These are phyloP conservation scores for Alternaria triticimaculans DNA, from an alignment of 2,329 filamentous ascomycete species.

Conservation along the genomic window DNA sequence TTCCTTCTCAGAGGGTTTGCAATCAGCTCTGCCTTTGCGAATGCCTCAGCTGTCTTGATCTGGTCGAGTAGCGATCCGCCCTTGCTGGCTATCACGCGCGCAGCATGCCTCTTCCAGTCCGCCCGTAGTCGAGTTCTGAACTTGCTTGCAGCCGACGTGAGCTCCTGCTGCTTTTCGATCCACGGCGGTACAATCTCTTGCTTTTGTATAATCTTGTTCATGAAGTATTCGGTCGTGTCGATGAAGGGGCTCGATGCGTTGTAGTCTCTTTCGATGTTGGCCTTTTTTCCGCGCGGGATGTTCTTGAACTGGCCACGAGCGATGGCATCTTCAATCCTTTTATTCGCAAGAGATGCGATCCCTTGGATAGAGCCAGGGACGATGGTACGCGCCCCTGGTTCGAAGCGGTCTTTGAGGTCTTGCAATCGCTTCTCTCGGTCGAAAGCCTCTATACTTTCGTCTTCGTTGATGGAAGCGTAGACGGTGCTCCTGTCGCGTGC, in stretches of 20 bases:
- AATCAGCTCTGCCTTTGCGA: conserved; percentile 75
- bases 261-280: conserved; percentile 79
- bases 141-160: conserved; percentile 69
- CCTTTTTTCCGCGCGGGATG: conserved; percentile 72
- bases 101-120: conserved; percentile 86
- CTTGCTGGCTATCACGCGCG: conserved; percentile 75
- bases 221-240: conserved; percentile 95
- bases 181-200: conserved; percentile 96
- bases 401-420: conserved; percentile 82
- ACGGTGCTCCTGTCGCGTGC: conserved; percentile 65
- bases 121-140: conserved; percentile 78
- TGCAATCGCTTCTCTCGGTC: conserved; percentile 75
- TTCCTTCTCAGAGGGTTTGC: conserved; percentile 64
- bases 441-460: conserved; percentile 66
- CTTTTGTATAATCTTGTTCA: conserved; percentile 98
- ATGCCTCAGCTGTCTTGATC: conserved; percentile 72
- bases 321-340: conserved; percentile 93
- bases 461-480: conserved; percentile 60
- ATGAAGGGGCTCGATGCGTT: conserved; percentile 87
- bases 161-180: conserved; percentile 98
- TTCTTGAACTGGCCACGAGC: conserved; percentile 87
- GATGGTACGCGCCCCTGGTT: conserved; percentile 72
- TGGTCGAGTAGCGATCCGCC: conserved; percentile 79
- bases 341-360: conserved; percentile 82
- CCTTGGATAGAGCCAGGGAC: conserved; percentile 81